Base-by-base conservation (phyloP, 768 basidiomycete species). In the Clathrus columnatus region DNA sequence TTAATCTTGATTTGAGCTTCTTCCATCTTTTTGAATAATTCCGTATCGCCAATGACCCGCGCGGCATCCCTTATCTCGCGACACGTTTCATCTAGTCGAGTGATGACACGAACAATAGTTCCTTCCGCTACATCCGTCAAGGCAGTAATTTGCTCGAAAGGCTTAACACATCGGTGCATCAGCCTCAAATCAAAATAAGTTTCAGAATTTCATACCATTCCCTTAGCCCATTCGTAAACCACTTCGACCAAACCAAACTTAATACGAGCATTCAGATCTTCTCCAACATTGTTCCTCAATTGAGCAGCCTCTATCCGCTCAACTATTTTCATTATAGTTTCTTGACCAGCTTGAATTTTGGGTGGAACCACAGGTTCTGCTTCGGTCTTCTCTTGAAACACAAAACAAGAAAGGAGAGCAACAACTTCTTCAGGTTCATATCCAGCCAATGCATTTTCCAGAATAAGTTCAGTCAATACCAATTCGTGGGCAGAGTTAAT, bases 401-500 rank as follows among this genome's bases (percentile, higher is more conserved):
- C 87, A 66, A 99, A 98, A 65, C 89, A 89, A 3, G 95, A 97
- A 5, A 99, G 77, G 24, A 99, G 77, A 1, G 96, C 94, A 41
- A 95, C 96, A 50, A 95, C 91, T 70, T 98, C 96, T 68, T 92
- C 91, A 0, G 96, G 91, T 46, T 92, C 92, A 66, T 90, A 98
- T 14, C 74, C 73, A 5, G 91, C 91, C 26, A 98, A 74, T 0
- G 89, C 87, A 65, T 99, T 99, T 65, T 99, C 96, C 50, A 98
- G 78, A 54, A 99, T 95, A 50, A 99, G 80, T 64, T 99, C 96
- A 0, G 96, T 99, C 47, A 98, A 75, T 48, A 99, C 81, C 23
- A 99, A 87, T 64, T 98, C 96, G 59, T 91, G 91, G n/a, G 87
- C 91, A 6, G 95, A 97, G 67, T 99, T 99, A 67, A 99, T 98